These are phyloP conservation scores for Coleophoma cylindrospora DNA, from an alignment of 2,329 filamentous ascomycete species.

Conservation along the genomic window DNA sequence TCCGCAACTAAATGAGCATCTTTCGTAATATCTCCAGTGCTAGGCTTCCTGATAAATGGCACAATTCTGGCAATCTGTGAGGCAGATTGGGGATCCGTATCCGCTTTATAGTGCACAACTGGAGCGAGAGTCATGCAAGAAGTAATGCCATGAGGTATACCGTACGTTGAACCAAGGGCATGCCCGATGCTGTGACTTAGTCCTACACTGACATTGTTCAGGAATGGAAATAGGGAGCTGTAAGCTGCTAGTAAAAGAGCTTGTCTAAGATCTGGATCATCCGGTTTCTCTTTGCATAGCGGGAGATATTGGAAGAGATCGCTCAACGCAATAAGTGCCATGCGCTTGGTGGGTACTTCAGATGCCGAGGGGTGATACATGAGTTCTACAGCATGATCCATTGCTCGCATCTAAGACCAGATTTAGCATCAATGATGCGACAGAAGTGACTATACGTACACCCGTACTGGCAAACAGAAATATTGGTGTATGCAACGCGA, in stretches of 20 bases:
- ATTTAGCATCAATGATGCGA: too few species aligned
- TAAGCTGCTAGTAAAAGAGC: slow-evolving; percentile 47
- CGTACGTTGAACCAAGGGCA: slow-evolving; percentile 47
- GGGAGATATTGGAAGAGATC: slow-evolving; percentile 42
- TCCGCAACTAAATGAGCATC: slow-evolving; percentile 40
- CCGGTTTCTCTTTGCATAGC: slow-evolving; percentile 37
- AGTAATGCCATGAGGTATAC: slow-evolving; percentile 51
- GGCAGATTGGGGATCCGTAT: slow-evolving; percentile 34
- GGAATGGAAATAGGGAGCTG: slow-evolving; percentile 42
- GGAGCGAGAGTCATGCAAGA: slow-evolving; percentile 48
- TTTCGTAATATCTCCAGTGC: slow-evolving; percentile 30
- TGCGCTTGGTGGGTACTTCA: slow-evolving; percentile 43
- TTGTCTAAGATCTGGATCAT: slow-evolving; percentile 42
- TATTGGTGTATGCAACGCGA: slow-evolving; percentile 43
- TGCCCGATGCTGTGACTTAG: slow-evolving; percentile 42
- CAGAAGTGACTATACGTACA: neutral
- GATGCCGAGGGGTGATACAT: slow-evolving; percentile 46
- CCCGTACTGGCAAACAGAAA: slow-evolving; percentile 45
- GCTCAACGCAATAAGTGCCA: slow-evolving; percentile 37
- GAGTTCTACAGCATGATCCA: slow-evolving; percentile 51
- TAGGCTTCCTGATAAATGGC: slow-evolving; percentile 34
- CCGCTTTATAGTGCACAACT: slow-evolving; percentile 47
- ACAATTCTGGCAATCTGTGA: slow-evolving; percentile 36
- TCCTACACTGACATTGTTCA: slow-evolving; percentile 44
- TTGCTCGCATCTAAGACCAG: slow-evolving; percentile 33